Base-by-base conservation (phyloP, 306 rosid genomes). In the Gynostemma pentaphyllum region DNA sequence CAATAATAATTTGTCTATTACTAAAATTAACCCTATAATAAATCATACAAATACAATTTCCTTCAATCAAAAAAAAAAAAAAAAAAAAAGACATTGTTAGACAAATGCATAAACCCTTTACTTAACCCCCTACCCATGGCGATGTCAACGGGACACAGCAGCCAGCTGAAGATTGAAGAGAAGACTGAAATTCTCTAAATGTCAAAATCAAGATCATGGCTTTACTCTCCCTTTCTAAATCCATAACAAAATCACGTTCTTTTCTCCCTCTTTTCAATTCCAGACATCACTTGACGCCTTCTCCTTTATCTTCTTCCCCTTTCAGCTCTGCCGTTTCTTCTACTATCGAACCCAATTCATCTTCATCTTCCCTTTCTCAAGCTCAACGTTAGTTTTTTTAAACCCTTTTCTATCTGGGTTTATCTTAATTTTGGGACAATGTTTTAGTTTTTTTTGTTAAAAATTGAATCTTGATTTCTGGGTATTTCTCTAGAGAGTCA, bases 291-390 rank as follows among this genome's bases (percentile, higher is more conserved):
- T 49, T 34, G 2, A 32, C 50, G 26, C 28, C 75, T 30, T 45
- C 41, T 6, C 68, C 72, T 5, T 46, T 28, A 2, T 62, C 62
- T n/a, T 70, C 69, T 60, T 54, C 73, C 15, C 74, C 71, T 64
- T 61, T 40, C 73, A 59, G 75, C 64, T 75, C 86, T 62, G 66
- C 80, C 26, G 59, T 50, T 67, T 67, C 84, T 53, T 36, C 85
- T 14, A 67, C 59, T 0, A 1, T 87, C 15, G 74, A 47, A 70
- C 63, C 84, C 45, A 78, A 74, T 37, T 59, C 80, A 19, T 22
- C 80, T 37, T 59, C 80, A 19, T 22, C 80, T 19, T 64, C 87
- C 47, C 77, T 91, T 74, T 65, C 83, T 10, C 84, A 72, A 69
- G 51, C 72, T 23, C 61, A 71, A 4, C 89, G 99, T 82, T 44